Base-by-base conservation (phyloP, 352 stramenopile genomes). In the Phytophthora crassamura region DNA sequence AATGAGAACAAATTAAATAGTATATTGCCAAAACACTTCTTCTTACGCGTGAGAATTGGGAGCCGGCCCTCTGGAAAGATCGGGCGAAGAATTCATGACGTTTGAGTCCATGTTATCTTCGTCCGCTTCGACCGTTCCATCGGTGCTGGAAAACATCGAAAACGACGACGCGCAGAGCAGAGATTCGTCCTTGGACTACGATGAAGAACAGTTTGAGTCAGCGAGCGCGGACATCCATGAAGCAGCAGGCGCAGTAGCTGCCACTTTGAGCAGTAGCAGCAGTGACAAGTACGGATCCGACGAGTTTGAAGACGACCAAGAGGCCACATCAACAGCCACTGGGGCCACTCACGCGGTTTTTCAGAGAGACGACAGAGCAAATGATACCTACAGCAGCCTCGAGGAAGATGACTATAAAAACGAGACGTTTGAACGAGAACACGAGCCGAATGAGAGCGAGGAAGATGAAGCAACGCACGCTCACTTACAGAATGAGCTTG, bases 251-350 rank as follows among this genome's bases (percentile, higher is more conserved):
- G 51, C 22, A 32, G 40, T 10, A 1, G 9, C 22, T 12, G 36
- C 0, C 28, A 45, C 18, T 28, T 45, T 41, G 14, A 25, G 33
- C 5, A 53, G 33, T 15, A 67, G 57, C 18, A 42, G 46, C 28
- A 64, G 43, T 34, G 51, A 59, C 4, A 59, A 63, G 1, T 69
- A 69, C 30, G 41, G 14, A 0, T 69, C 47, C 16, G 45, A 72
- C 15, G 38, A 47, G 5, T 73, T 73, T 47, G 64, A 69, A 69
- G 51, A 56, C 6, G 51, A 68, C n/a, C 22, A 64, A 40, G 43
- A 64, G 36, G 25, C 14, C 10, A 22, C 5, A 25, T 25, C 22
- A 25, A 25, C 22, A 25, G 22, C 22, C 1, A 25, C 22, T 40
- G 40, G 1, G 10, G 9, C 38, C 12, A n/a, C 45, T 56, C 25